These are phyloP conservation scores for Excoecaria agallocha DNA, from an alignment of 345 rosid species.

Conservation along the genomic window DNA sequence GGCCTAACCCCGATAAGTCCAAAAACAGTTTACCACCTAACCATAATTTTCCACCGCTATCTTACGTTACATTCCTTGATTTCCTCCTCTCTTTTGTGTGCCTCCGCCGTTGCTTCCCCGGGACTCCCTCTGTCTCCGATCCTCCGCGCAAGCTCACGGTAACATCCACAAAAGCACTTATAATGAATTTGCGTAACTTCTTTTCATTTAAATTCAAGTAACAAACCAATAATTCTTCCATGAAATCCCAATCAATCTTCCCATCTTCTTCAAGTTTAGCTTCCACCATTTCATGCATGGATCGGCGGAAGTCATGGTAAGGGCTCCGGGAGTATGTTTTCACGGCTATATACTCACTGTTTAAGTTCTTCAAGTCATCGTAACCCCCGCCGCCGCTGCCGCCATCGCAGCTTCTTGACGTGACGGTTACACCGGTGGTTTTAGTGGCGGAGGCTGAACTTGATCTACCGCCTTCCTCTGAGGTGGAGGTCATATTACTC, in stretches of 20 bases:
- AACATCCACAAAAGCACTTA: too few species aligned
- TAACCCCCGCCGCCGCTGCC: neutral
- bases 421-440: too few species aligned
- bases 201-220: too few species aligned
- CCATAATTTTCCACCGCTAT: neutral
- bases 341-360: conserved; percentile 65
- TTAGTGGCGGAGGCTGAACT: too few species aligned
- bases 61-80: conserved; percentile 23
- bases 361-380: conserved; percentile 3
- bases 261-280: conserved; percentile 36
- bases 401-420: neutral
- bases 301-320: conserved; percentile 54
- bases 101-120: too few species aligned
- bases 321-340: conserved; percentile 47
- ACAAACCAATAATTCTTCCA: too few species aligned
- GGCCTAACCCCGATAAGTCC: conserved; percentile 2
- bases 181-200: too few species aligned
- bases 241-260: conserved; percentile 70
- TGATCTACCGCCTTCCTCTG: too few species aligned
- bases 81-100: conserved; percentile 46
- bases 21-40: conserved; percentile 9
- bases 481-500: too few species aligned
- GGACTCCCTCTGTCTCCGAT: too few species aligned
- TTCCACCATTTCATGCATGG: conserved; percentile 80
- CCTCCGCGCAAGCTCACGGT: too few species aligned